Base-by-base conservation (phyloP, 192 early-diverging fungal species). In the Tieghemiomyces parasiticus region DNA sequence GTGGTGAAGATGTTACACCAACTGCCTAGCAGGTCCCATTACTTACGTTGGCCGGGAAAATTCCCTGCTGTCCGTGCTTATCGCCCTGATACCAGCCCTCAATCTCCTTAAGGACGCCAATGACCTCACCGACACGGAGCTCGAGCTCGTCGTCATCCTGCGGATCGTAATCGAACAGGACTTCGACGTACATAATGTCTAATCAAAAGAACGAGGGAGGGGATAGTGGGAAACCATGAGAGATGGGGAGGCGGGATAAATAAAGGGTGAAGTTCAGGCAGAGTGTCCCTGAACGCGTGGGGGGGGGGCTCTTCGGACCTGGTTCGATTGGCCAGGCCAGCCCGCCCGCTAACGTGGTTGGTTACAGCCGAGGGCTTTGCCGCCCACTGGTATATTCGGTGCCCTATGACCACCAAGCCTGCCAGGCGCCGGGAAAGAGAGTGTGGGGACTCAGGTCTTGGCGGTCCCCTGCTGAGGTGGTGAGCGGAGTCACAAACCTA, bases 51-150 rank as follows among this genome's bases (percentile, higher is more conserved):
- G 69, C 71, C 14, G 86, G 86, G 64, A 86, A 89, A 35, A 72
- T 67, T 14, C 86, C 86, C 32, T 70, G 67, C 35, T 78, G 78
- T 42, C 84, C 83, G 63, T 84, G 75, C 50, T 75, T 48, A 52
- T 77, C 80, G 56, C 86, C 86, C 63, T 77, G 71, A 69, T 73
- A 81, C 79, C 83, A 89, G 58, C 78, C 81, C 42, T 82, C 78
- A 26, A 76, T 70, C 45, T 74, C 71, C 56, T 78, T 72, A 14
- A 74, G 73, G 12, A 87, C 75, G 22, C 67, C 73, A 24, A 87
- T 71, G 35, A 71, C 60, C 33, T 84, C 81, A 58, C 75, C 81
- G 9, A 70, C 67, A 45, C 70, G 59, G 53, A 87, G 70, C 50
- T 71, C 64, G 59, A 87, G 51, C 60, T 87, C 85, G 61, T 83